Base-by-base conservation (phyloP, 768 basidiomycete species). In the Leccinum rimulosum region DNA sequence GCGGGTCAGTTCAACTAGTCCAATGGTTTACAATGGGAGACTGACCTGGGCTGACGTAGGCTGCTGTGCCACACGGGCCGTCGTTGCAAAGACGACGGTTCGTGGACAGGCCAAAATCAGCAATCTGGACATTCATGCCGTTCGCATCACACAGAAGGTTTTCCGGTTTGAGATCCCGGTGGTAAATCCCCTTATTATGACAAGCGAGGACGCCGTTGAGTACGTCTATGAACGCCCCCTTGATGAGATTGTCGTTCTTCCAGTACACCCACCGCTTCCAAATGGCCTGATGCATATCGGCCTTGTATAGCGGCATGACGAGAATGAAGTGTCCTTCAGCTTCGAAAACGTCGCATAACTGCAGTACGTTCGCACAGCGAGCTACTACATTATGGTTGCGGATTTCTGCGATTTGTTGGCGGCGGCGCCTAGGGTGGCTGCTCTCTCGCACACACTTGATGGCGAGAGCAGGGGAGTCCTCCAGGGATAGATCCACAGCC, bases 131-230 rank as follows among this genome's bases (percentile, higher is more conserved):
- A 55, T 76, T 67, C 28, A 69, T 72, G 14, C 87, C 86, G 52
- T 74, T 82, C 66, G 70, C 70, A 59, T 74, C 80, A 69, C 84
- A 86, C 52, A 94, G 77, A 43, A 93, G 79, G 71, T 88, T 93
- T 68, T 93, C 93, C 1, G 92, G 92, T 70, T 95, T 94, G 68
- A 95, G 81, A 66, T 94, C 92, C 22, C 92, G 87, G 73, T 95
- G 93, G 70, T 80, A 93, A 59, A 95, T 82, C 12, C 84, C 82
- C 30, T 79, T 76, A 35, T 76, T 72, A 67, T 95, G 92, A 67
- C 89, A 91, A 65, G 87, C 80, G 52, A 85, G 78, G 53, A 95
- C 83, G 1, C 89, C 88, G 63, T 92, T 89, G 62, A 94, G 72
- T 56, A 95, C 80, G 66, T 94, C 88, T 45, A 89, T 60, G 72